Conservation (phyloP, 495 filamentous ascomycete genomes). For the Aspergillus coremiiformis region DNA sequence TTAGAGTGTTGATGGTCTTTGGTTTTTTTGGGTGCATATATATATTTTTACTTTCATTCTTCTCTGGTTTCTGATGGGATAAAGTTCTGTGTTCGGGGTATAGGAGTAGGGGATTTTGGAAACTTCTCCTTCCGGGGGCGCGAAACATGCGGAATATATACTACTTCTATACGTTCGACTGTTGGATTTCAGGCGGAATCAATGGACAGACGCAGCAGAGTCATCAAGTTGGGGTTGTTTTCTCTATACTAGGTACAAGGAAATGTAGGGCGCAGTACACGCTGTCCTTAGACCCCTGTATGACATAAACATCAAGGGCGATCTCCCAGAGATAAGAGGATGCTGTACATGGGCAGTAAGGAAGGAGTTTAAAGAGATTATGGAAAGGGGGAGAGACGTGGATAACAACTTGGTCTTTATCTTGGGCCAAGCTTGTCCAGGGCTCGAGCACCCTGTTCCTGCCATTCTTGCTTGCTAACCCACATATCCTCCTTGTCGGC, state of each 20-base stretch:
- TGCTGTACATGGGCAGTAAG: slow-evolving; percentile 1
- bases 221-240: not conserved
- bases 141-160: not conserved
- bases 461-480: slow-evolving; percentile 95
- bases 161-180: not conserved
- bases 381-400: slow-evolving; percentile 9
- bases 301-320: not conserved
- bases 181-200: not conserved
- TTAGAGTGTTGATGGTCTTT: not conserved
- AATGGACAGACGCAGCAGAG: not conserved
- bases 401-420: slow-evolving; percentile 24
- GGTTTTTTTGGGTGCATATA: not conserved
- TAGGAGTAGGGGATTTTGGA: not conserved
- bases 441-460: slow-evolving; percentile 79
- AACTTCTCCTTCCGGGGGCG: too few species aligned
- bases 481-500: slow-evolving; percentile 98
- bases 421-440: slow-evolving; percentile 88
- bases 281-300: not conserved
- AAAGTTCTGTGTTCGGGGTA: not conserved
- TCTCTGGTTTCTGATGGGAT: not conserved
- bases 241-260: slow-evolving; percentile 11
- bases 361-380: slow-evolving; percentile 1
- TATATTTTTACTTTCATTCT: not conserved
- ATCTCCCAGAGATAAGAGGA: not conserved
- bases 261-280: not conserved